Evolutionary conservation across 78 protist genomes (phyloP).

Genomic region (Dictyostelium purpureum): DNA sequence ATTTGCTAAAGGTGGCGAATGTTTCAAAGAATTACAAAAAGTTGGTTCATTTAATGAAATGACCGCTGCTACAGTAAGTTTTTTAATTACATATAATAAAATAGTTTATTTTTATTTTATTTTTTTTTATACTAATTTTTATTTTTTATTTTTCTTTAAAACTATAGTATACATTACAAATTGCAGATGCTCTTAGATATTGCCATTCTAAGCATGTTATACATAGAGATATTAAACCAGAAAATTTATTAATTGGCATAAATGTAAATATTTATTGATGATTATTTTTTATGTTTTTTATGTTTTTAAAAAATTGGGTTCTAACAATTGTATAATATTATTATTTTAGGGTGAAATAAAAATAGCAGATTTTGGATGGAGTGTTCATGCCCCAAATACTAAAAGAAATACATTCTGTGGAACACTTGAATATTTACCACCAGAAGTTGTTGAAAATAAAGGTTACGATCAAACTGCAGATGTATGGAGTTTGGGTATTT

Average conservation of each 20-base stretch:
- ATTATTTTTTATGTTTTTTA: neutral
- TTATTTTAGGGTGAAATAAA: constrained; percentile 90
- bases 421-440: constrained; percentile 97
- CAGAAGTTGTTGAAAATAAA: constrained; percentile 87
- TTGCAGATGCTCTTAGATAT: constrained; percentile 91
- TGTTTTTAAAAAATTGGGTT: neutral
- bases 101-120: neutral
- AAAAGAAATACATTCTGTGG: constrained; percentile 97
- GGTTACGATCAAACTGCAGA: constrained; percentile 95
- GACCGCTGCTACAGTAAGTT: constrained; percentile 78
- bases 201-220: constrained; percentile 94
- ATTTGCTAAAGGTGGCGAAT: constrained; percentile 97
- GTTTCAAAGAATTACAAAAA: constrained; percentile 88
- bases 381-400: constrained; percentile 90
- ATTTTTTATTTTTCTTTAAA: neutral
- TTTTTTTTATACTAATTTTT: neutral
- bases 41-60: constrained; percentile 72
- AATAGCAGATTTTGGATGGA: constrained; percentile 99
- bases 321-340: neutral
- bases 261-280: constrained; percentile 21
- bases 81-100: neutral
- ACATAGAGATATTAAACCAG: constrained; percentile 99
- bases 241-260: constrained; percentile 90
- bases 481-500: constrained; percentile 95
- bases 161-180: constrained; percentile 82